Percentiles rank a stretch among this genome's conserved stretches.
phyloP scores from a whole-genome alignment of 2,329 filamentous ascomycete species.

The Curvularia hawaiiensis region DNA sequence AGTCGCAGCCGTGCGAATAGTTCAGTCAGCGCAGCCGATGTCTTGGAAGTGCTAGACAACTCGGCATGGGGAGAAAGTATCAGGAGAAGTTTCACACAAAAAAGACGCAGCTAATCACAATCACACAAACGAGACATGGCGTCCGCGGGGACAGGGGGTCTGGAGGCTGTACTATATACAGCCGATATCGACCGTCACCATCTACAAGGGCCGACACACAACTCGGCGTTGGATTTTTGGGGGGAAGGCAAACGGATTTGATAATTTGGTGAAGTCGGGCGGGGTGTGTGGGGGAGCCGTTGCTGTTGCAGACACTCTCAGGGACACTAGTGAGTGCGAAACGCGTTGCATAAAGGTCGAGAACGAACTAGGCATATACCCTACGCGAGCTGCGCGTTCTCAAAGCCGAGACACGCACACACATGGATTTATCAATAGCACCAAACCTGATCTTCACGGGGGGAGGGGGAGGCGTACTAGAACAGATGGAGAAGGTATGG shows the following conservation, averaged over 20 bases:
- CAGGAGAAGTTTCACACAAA: slow-evolving; percentile 79
- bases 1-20: slow-evolving; percentile 69
- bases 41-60: slow-evolving; percentile 84
- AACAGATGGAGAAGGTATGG: slow-evolving; percentile 6
- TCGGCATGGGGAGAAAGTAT: slow-evolving; percentile 95
- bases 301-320: slow-evolving; percentile 16
- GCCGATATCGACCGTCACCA: slow-evolving; percentile 6
- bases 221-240: slow-evolving; percentile 20
- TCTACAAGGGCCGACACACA: slow-evolving; percentile 9
- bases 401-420: slow-evolving; percentile 12
- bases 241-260: slow-evolving; percentile 23
- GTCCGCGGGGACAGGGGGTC: neutral
- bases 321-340: slow-evolving; percentile 27
- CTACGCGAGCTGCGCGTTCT: slow-evolving; percentile 7
- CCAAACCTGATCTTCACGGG: neutral
- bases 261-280: slow-evolving; percentile 7
- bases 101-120: slow-evolving; percentile 45
- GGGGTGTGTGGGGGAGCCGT: neutral
- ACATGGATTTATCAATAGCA: slow-evolving; percentile 8
- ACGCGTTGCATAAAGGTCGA: slow-evolving; percentile 43
- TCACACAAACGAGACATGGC: neutral
- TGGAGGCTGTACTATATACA: slow-evolving; percentile 10
- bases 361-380: slow-evolving; percentile 23
- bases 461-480: neutral
- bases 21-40: slow-evolving; percentile 74